phyloP scores from a whole-genome alignment of 1,284 basidiomycete genomes.

The Boletus mariae region DNA sequence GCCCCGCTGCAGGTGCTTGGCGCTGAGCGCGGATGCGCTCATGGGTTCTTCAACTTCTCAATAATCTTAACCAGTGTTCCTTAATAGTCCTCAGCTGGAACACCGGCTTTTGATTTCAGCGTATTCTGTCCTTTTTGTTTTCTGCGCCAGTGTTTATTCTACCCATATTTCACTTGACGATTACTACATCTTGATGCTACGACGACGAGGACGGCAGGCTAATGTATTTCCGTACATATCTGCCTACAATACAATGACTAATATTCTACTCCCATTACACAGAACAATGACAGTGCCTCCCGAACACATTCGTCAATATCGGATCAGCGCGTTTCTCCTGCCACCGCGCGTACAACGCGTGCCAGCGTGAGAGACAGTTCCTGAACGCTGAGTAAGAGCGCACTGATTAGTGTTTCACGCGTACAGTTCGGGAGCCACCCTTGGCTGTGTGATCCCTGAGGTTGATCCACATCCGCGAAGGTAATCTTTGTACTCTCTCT shows the following conservation, averaged over 20 bases:
- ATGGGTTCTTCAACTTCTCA: background rate
- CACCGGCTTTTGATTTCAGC: background rate
- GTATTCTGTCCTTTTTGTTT: background rate
- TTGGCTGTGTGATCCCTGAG: background rate
- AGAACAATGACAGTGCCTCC: background rate
- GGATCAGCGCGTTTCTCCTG: background rate
- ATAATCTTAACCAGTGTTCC: background rate
- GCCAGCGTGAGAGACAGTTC: background rate
- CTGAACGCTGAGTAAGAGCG: background rate
- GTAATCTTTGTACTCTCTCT: background rate
- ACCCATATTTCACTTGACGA: background rate
- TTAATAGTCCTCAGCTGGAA: background rate
- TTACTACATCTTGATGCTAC: background rate
- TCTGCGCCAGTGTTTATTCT: background rate
- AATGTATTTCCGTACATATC: background rate
- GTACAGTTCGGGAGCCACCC: slow-evolving; percentile 1
- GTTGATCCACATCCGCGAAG: background rate
- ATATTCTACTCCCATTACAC: background rate
- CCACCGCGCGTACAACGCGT: background rate
- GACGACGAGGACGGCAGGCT: background rate
- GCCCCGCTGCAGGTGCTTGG: slow-evolving; percentile 21
- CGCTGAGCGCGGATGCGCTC: slow-evolving; percentile 6
- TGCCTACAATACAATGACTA: background rate
- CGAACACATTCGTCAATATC: background rate
- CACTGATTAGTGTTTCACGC: background rate